These are phyloP conservation scores for Ustilago curta DNA, from an alignment of 1,284 basidiomycete genomes.

Conservation along the genomic window DNA sequence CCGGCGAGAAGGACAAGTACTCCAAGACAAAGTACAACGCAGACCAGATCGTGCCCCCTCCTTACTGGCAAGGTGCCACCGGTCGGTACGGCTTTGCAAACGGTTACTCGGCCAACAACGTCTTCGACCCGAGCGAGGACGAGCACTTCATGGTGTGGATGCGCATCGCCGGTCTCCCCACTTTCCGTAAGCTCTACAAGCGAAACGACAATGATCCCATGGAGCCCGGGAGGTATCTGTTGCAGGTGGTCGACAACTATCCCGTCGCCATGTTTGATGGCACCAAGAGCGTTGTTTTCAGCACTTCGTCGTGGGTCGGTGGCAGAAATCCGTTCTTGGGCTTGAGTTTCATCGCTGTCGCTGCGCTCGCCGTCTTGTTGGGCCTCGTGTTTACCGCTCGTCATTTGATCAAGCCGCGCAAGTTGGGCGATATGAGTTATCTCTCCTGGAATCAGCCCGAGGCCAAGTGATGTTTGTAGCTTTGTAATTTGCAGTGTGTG, in stretches of 20 bases:
- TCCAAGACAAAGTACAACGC: conserved; percentile 62
- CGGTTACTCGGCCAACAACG: conserved; percentile 77
- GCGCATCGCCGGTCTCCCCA: conserved; percentile 95
- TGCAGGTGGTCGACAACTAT: conserved; percentile 88
- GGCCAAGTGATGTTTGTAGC: conserved; percentile 11
- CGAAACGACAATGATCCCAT: conserved; percentile 86
- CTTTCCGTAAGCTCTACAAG: conserved; percentile 93
- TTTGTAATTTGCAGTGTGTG: neutral
- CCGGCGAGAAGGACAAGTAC: conserved; percentile 92
- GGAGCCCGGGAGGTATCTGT: conserved; percentile 80
- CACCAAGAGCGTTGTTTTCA: conserved; percentile 95
- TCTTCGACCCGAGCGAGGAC: conserved; percentile 81
- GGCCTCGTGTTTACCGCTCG: conserved; percentile 89
- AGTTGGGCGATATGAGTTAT: conserved; percentile 71
- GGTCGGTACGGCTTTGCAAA: conserved; percentile 75
- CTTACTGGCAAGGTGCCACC: conserved; percentile 77
- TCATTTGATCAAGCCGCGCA: conserved; percentile 92
- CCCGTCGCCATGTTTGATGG: conserved; percentile 91
- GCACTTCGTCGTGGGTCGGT: conserved; percentile 97
- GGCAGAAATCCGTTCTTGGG: conserved; percentile 98
- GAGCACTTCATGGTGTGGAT: conserved; percentile 99
- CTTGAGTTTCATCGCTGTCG: conserved; percentile 92
- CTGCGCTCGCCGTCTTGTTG: conserved; percentile 86
- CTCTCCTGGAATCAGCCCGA: conserved; percentile 66
- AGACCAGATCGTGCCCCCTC: conserved; percentile 86